Base-by-base conservation (phyloP, 106 monocot genomes). In the Posidonia australis region DNA sequence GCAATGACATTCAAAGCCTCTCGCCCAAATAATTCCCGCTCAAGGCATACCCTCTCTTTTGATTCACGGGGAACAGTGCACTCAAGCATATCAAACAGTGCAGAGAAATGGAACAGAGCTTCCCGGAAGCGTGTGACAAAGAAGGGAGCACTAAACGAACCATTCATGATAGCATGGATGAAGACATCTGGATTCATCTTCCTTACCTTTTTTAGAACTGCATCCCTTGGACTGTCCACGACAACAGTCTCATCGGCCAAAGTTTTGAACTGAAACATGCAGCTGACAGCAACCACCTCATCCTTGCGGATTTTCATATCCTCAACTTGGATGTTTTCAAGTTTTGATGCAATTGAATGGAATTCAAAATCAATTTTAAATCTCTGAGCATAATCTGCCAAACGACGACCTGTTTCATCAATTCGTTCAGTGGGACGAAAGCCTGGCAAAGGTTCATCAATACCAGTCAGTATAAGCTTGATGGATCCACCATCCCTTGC, bases 31-130 rank as follows among this genome's bases (percentile, higher is more conserved):
- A 74, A 13, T 45, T 67, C 67, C 47, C 48, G 44, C 41, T 74
- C 74, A 17, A 74, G 52, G 45, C 67, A 66, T 68, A 46, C 9
- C 58, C 77, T 65, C 58, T 77, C 63, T 42, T n/a, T 45, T 25
- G 64, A 6, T 12, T 78, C 74, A 18, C 78, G 23, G 10, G 77
- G 71, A 28, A 78, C 54, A 9, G 28, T 75, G 18, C 70, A 59
- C 43, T 82, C 82, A 3, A 82, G 68, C 82, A 82, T 82, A 66
- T 82, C 82, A 54, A 71, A 74, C 67, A 82, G 10, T 10, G 81
- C 61, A 63, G 81, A 81, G 69, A 68, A 81, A 56, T 81, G 81
- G 42, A 76, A 81, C 57, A 76, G 43, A 28, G 81, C 76, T 53
- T 81, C 76, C 11, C 81, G 51, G 72, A 81, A 81, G 23, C 81